These are phyloP conservation scores for Fusarium fracticaudum DNA, from an alignment of 2,329 filamentous ascomycete genomes.

Conservation along the genomic window DNA sequence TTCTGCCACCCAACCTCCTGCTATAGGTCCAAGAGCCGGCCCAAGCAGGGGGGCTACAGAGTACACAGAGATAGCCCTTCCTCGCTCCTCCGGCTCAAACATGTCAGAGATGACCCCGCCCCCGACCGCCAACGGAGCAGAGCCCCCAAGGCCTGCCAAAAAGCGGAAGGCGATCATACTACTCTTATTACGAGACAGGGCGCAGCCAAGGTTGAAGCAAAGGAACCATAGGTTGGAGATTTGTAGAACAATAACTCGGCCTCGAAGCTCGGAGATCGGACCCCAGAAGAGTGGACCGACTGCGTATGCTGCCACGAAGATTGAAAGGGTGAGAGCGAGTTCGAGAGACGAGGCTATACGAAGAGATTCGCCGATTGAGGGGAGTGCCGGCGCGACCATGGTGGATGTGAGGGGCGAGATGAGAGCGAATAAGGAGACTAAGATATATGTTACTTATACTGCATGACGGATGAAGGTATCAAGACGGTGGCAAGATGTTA, in stretches of 20 bases:
- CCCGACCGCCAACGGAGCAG: background rate
- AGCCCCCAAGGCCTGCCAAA: background rate
- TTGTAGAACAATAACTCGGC: background rate
- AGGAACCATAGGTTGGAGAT: background rate
- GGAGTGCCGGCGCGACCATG: background rate
- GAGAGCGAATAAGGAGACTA: background rate
- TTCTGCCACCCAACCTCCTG: constrained; percentile 70
- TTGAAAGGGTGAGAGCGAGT: background rate
- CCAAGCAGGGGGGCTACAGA: constrained; percentile 47
- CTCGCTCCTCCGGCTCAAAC: background rate
- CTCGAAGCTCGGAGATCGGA: background rate
- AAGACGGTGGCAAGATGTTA: too few species aligned
- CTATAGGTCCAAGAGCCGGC: constrained; percentile 48
- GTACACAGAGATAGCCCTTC: background rate
- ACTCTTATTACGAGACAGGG: background rate
- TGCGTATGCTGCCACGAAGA: background rate
- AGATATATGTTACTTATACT: background rate
- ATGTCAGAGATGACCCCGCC: background rate
- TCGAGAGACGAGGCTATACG: background rate
- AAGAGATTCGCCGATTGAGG: background rate
- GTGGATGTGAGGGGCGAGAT: background rate
- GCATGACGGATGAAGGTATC: background rate
- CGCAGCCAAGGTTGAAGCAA: background rate
- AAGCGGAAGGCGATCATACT: background rate
- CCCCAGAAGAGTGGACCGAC: background rate